Base-by-base conservation (phyloP, 768 basidiomycete species). In the Russula foetens region DNA sequence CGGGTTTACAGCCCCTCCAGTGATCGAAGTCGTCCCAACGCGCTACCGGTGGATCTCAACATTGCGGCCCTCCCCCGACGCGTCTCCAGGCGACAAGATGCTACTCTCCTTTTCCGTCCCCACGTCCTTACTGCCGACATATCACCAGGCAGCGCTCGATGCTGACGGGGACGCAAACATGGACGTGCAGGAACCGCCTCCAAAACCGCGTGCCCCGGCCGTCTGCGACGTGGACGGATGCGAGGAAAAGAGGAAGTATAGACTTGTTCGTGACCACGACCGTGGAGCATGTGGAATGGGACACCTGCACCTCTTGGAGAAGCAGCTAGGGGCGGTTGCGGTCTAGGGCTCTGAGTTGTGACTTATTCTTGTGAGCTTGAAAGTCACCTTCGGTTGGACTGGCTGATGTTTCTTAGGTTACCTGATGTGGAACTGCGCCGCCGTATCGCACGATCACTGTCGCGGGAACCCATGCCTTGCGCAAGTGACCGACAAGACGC, bases 11-110 rank as follows among this genome's bases (percentile, higher is more conserved):
- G 59, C 67, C 0, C 66, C 63, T 8, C 55, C 65, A 6, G 59
- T 56, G 3, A 62, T 67, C n/a, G 55, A 71, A 19, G 45, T 55
- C 24, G 49, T 71, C 1, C 77, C 89, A 2, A 81, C 77, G 4
- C 84, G 82, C 82, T 88, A 84, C 66, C 79, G 88, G 29, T 91
- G 88, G 88, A 71, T 88, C 1, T 88, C 86, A 4, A 84, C 81
- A 2, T 73, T 79, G 23, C 78, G 77, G 46, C 41, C 67, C 7
- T 52, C 46, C 2, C 33, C 57, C 2, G 47, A 56, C 8, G 33
- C 58, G 15, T 21, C 57, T 1, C 61, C 45, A 2, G 56, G 59
- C 9, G 63, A 54, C 17, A 58, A 63, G 9, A 78, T 85, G 79
- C 68, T 62, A 28, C 69, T 86, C 48, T 75, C 79, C 5, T 82